phyloP scores from a whole-genome alignment of 345 rosid species.

The Durio zibethinus region DNA sequence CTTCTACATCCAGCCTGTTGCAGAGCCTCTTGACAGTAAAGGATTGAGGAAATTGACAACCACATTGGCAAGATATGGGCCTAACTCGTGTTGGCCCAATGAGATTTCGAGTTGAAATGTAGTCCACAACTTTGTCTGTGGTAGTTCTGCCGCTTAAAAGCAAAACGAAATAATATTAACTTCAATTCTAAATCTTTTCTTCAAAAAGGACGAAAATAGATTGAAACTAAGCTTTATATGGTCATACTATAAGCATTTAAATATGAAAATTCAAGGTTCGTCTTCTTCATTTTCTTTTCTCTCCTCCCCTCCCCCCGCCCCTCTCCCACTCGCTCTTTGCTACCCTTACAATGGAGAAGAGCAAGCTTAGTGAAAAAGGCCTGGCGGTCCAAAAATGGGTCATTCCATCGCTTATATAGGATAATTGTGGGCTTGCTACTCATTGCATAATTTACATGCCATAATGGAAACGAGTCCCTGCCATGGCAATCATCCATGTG shows the following conservation, averaged over 20 bases:
- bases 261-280: not conserved
- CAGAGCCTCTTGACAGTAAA: not conserved
- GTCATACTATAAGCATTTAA: not conserved
- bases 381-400: not conserved
- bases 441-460: not conserved
- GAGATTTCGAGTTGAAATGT: not conserved
- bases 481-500: conserved; percentile 3
- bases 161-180: not conserved
- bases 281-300: not conserved
- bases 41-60: not conserved
- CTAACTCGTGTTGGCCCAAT: not conserved
- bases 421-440: not conserved
- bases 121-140: not conserved
- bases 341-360: not conserved
- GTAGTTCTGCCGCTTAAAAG: not conserved
- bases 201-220: not conserved
- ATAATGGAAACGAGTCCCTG: not conserved
- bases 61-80: not conserved
- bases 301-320: not conserved
- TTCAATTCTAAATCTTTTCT: not conserved
- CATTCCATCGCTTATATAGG: not conserved
- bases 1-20: not conserved
- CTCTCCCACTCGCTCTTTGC: not conserved
- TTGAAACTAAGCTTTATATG: not conserved
- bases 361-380: not conserved